Evolutionary conservation across 495 filamentous ascomycete genomes (phyloP).

Genomic region (Ramalina intermedia): DNA sequence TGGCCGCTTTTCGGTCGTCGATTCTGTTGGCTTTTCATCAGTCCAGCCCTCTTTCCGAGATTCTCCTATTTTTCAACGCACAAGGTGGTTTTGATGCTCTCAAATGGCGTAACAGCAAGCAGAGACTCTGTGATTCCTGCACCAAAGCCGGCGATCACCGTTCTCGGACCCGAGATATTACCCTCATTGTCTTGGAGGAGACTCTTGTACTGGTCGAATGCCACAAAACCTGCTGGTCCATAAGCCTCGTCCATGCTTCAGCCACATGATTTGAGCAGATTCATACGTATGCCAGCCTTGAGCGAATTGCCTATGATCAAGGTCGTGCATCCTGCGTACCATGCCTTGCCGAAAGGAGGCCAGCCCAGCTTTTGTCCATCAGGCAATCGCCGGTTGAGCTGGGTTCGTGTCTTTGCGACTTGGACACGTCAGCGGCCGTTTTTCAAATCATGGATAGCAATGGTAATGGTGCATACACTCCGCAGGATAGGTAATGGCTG

Average conservation of each 20-base stretch:
- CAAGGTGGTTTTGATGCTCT: slow-evolving; percentile 95
- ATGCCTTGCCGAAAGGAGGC: slow-evolving; percentile 85
- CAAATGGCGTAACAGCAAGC: slow-evolving; percentile 88
- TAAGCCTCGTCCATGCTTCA: slow-evolving; percentile 1
- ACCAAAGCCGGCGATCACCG: slow-evolving; percentile 86
- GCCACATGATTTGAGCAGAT: neutral
- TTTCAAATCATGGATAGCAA: neutral
- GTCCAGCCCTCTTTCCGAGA: neutral
- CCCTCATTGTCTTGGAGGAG: slow-evolving; percentile 73
- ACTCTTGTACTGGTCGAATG: slow-evolving; percentile 84
- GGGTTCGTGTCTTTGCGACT: slow-evolving; percentile 90
- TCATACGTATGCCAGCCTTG: slow-evolving; percentile 85
- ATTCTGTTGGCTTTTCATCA: slow-evolving; percentile 38
- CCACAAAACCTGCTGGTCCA: slow-evolving; percentile 60
- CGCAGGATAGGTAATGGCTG: slow-evolving; percentile 92
- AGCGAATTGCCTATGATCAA: slow-evolving; percentile 91
- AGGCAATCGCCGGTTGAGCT: slow-evolving; percentile 76
- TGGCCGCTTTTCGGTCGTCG: slow-evolving; percentile 81
- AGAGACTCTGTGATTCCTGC: slow-evolving; percentile 90
- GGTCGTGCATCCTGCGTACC: slow-evolving; percentile 97
- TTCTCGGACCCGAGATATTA: slow-evolving; percentile 78
- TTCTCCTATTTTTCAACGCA: slow-evolving; percentile 19
- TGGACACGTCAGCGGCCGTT: neutral
- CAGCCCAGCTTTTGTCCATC: slow-evolving; percentile 81
- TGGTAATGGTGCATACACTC: slow-evolving; percentile 49